phyloP scores from a whole-genome alignment of 2,329 filamentous ascomycete species.

The Thermoascus crustaceus region DNA sequence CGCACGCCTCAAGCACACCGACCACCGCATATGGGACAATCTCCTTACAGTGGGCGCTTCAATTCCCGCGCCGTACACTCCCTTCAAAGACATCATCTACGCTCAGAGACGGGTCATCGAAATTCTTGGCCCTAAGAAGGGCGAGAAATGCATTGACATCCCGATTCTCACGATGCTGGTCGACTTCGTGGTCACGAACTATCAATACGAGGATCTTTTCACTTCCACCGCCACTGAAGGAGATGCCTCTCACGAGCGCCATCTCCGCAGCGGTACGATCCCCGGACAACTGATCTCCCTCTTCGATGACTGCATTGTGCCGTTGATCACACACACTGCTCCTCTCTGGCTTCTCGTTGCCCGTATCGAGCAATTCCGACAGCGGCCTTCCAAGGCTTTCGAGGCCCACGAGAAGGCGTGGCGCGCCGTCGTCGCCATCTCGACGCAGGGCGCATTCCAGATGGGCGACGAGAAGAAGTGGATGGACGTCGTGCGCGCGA shows the following conservation, averaged over 20 bases:
- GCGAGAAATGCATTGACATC: constrained; percentile 70
- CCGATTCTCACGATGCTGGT: constrained; percentile 65
- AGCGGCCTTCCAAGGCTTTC: constrained; percentile 62
- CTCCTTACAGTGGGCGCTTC: constrained; percentile 79
- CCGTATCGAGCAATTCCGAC: constrained; percentile 63
- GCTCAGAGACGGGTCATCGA: constrained; percentile 68
- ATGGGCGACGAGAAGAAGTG: constrained; percentile 57
- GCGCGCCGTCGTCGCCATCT: constrained; percentile 55
- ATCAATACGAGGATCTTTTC: constrained; percentile 30
- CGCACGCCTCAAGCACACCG: constrained; percentile 71
- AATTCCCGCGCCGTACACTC: constrained; percentile 57
- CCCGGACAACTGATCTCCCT: constrained; percentile 53
- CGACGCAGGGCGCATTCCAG: constrained; percentile 37
- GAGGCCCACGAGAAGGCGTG: constrained; percentile 85
- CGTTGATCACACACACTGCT: constrained; percentile 72
- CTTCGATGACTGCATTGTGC: constrained; percentile 65
- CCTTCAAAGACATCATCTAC: constrained; percentile 65
- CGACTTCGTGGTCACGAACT: constrained; percentile 55
- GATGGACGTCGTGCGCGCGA: constrained; percentile 66
- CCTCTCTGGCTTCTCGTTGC: constrained; percentile 70
- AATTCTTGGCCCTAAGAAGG: constrained; percentile 56
- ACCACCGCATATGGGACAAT: constrained; percentile 95
- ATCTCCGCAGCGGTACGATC: constrained; percentile 46
- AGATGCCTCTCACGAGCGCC: constrained; percentile 23
- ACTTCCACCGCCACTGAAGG: constrained; percentile 29